These are phyloP conservation scores for Arthromyces matolae DNA, from an alignment of 768 basidiomycete genomes.

Conservation along the genomic window DNA sequence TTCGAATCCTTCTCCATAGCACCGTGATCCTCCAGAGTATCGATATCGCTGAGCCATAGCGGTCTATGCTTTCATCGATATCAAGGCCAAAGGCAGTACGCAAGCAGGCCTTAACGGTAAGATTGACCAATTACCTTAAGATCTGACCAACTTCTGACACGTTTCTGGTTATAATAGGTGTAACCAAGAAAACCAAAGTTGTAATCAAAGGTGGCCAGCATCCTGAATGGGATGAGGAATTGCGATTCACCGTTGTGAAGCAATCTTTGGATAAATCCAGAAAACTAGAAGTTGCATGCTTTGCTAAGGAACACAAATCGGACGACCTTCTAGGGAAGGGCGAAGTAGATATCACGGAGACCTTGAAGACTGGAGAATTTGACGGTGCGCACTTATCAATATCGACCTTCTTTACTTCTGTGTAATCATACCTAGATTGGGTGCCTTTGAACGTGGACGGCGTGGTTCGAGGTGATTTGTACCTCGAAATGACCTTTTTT, in stretches of 20 bases:
- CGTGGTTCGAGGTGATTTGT: constrained; percentile 77
- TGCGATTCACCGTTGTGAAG: constrained; percentile 71
- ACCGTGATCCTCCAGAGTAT: no score
- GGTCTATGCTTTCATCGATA: no score
- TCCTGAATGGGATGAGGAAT: constrained; percentile 89
- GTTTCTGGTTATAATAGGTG: constrained; percentile 31
- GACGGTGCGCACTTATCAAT: constrained; percentile 59
- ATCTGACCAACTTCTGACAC: not conserved
- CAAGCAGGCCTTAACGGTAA: constrained; percentile 54
- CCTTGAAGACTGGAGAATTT: constrained; percentile 82
- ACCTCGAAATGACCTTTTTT: constrained; percentile 92
- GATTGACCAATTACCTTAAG: constrained; percentile 2
- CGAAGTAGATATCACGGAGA: constrained; percentile 71
- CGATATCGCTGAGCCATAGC: no score
- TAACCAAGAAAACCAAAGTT: constrained; percentile 64
- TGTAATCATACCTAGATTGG: constrained; percentile 27
- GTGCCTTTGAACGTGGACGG: constrained; percentile 36
- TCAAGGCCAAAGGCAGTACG: no score
- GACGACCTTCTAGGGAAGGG: constrained; percentile 80
- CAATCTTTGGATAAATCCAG: constrained; percentile 50
- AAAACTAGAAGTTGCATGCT: constrained; percentile 73
- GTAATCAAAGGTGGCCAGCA: constrained; percentile 89
- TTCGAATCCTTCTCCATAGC: no score
- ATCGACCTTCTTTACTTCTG: not conserved
- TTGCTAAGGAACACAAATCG: constrained; percentile 67